Conservation (phyloP, 345 rosid species). For the Eucalyptus cloeziana region DNA sequence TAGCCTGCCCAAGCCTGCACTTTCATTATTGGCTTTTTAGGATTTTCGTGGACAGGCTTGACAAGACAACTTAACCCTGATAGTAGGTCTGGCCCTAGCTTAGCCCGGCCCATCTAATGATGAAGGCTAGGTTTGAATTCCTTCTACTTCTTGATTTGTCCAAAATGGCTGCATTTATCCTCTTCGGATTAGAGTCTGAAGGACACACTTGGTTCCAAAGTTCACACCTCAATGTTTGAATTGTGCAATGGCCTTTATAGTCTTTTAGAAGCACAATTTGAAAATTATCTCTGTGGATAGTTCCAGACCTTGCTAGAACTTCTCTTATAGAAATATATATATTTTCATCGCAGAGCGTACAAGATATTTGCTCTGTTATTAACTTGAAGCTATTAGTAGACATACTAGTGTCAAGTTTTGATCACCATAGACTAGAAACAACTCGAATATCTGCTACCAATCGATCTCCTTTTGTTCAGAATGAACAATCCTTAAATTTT, state of each 20-base stretch:
- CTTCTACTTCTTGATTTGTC: neutral
- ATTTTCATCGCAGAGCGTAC: neutral
- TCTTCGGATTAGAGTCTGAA: neutral
- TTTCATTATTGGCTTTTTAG: neutral
- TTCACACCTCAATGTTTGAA: neutral
- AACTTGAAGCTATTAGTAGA: neutral
- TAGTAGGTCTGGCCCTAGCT: neutral
- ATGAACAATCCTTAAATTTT: neutral
- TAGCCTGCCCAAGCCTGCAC: neutral
- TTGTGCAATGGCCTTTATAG: neutral
- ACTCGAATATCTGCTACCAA: neutral
- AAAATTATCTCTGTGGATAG: neutral
- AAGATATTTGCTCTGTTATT: neutral
- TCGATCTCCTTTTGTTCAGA: neutral
- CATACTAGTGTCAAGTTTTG: neutral
- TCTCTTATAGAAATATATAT: neutral
- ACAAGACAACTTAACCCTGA: neutral
- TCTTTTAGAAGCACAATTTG: neutral
- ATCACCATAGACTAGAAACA: neutral
- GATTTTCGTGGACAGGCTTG: neutral
- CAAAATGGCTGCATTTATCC: neutral
- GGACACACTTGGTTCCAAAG: neutral
- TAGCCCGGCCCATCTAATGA: neutral
- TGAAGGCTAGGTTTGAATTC: neutral
- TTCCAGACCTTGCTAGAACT: neutral